Percentiles rank a stretch among this genome's conserved stretches.
Conservation (phyloP, 768 basidiomycete species). For the Leucocoprinus leucothites region DNA sequence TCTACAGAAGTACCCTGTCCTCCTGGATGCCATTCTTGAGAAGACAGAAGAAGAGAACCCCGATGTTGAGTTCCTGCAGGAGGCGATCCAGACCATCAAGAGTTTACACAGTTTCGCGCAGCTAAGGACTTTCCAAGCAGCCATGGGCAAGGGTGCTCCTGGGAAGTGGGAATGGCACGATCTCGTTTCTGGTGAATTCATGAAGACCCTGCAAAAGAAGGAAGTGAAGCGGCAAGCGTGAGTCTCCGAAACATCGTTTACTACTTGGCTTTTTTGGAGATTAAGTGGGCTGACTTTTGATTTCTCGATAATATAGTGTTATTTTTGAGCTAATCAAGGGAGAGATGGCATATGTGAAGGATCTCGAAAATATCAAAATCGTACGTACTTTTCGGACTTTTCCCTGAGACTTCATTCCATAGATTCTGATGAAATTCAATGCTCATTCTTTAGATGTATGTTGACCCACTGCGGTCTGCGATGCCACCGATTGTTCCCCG, state of each 20-base stretch:
- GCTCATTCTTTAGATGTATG: conserved; percentile 9
- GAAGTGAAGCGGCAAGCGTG: conserved; percentile 51
- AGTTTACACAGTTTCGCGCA: conserved; percentile 79
- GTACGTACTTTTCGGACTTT: conserved; percentile 39
- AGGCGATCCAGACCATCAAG: conserved; percentile 80
- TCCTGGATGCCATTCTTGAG: conserved; percentile 82
- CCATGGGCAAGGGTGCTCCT: conserved; percentile 78
- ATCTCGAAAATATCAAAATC: conserved; percentile 80
- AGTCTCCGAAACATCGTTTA: too few species aligned
- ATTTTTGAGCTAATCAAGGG: conserved; percentile 95
- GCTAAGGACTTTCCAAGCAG: conserved; percentile 84
- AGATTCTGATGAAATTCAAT: neutral
- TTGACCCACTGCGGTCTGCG: conserved; percentile 60
- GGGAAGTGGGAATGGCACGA: conserved; percentile 90
- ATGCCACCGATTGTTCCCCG: conserved; percentile 80
- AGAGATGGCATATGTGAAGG: conserved; percentile 93
- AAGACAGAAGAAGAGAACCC: conserved; percentile 80
- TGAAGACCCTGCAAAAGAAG: conserved; percentile 59
- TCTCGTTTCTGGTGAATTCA: conserved; percentile 64
- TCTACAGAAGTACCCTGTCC: conserved; percentile 82
- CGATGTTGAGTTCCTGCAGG: conserved; percentile 75
- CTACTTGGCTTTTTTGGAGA: too few species aligned
- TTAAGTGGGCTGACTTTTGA: neutral
- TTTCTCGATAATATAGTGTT: conserved; percentile 43
- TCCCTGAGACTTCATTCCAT: neutral